A percentile compares a stretch with the other conserved stretches of the same genome.
phyloP scores from a whole-genome alignment of 164 flowering plant species.

The Dillenia turbinata region DNA sequence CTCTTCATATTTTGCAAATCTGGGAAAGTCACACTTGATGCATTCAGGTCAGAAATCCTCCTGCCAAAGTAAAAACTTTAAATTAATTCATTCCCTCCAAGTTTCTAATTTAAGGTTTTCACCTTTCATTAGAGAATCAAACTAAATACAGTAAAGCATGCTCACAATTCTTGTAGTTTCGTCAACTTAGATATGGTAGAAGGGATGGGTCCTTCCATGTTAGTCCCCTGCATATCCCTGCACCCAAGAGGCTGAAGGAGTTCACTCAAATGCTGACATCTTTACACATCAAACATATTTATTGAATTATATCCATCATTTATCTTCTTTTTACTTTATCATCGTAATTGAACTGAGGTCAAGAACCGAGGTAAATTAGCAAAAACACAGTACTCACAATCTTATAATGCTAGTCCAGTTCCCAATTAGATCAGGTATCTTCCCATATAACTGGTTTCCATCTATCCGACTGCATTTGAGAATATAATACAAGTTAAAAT shows the following conservation, averaged over 20 bases:
- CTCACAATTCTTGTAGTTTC: conserved; percentile 57
- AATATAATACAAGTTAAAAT: neutral
- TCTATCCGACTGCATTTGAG: conserved; percentile 65
- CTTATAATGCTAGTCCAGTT: conserved; percentile 52
- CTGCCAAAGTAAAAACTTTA: conserved; percentile 23
- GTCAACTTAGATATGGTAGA: conserved; percentile 41
- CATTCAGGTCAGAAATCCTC: conserved; percentile 79
- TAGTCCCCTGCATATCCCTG: conserved; percentile 86
- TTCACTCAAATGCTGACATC: neutral
- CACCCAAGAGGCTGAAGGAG: conserved; percentile 4
- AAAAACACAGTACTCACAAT: conserved; percentile 42
- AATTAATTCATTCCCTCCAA: neutral
- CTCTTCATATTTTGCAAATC: conserved; percentile 33
- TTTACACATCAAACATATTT: too few relatives aligned
- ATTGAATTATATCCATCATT: neutral
- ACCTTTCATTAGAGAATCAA: too few relatives aligned
- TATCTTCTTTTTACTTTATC: neutral
- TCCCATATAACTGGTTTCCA: conserved; percentile 66
- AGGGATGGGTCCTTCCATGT: conserved; percentile 83
- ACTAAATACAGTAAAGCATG: neutral
- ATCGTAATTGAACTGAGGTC: neutral
- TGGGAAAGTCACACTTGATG: conserved; percentile 46
- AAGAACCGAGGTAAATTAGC: neutral
- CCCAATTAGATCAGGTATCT: conserved; percentile 79
- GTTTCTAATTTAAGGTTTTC: too few relatives aligned